Conservation (phyloP, 805 yeast genomes). For the Lipomyces chichibuensis region DNA sequence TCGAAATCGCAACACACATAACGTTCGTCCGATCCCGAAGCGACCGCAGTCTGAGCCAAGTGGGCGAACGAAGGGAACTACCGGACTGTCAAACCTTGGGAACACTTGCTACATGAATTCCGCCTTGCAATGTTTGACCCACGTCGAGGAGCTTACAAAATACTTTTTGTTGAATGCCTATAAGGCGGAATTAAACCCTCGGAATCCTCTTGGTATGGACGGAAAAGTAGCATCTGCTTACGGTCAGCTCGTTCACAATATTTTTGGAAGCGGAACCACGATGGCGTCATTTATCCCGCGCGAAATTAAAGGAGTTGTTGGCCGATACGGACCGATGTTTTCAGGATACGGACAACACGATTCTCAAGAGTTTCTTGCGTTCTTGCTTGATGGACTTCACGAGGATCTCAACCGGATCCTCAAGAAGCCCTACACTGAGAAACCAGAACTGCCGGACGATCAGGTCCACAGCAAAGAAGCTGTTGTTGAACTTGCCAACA, state of each 20-base stretch:
- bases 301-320: constrained; percentile 76
- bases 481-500: constrained; percentile 64
- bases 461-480: constrained; percentile 55
- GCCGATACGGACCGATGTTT: constrained; percentile 76
- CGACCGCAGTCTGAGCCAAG: constrained; percentile 5
- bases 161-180: constrained; percentile 70
- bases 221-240: constrained; percentile 83
- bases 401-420: constrained; percentile 86
- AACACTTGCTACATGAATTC: constrained; percentile 95
- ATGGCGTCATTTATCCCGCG: constrained; percentile 57
- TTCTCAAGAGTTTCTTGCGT: constrained; percentile 89
- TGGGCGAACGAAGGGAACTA: constrained; percentile 50
- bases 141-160: constrained; percentile 77
- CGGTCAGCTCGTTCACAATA: constrained; percentile 63
- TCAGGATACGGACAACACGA: constrained; percentile 87
- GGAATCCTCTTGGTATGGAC: constrained; percentile 82
- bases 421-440: constrained; percentile 83
- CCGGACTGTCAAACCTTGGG: constrained; percentile 74
- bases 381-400: constrained; percentile 83
- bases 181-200: constrained; percentile 66
- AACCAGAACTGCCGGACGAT: constrained; percentile 73
- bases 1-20: constrained; percentile 1
- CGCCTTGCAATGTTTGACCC: constrained; percentile 85
- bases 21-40: constrained; percentile 8
- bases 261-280: constrained; percentile 47